Base-by-base conservation (phyloP, 2,329 filamentous ascomycete genomes). In the Fusarium transvaalense region DNA sequence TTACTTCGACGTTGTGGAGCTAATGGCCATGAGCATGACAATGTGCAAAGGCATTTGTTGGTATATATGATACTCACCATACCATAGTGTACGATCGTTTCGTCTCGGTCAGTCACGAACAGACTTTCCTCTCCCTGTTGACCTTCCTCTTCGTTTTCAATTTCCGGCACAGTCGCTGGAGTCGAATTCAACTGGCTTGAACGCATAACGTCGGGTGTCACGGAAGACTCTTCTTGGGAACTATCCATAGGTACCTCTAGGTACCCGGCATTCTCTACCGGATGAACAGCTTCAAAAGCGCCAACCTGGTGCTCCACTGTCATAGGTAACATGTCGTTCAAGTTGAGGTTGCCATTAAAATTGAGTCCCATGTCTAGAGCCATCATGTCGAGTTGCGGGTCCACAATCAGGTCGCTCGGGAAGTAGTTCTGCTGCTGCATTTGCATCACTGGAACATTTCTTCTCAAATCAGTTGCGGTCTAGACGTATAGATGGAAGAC, bases 1-100 rank as follows among this genome's bases (percentile, higher is more conserved):
- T 62, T 2, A 62, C 59, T 42, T 62, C 57, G 12, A 62, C 34
- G 13, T 62, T 62, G 9, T 62, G 59, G 3, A 62, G 57, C 59
- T 62, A 4, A 5, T 1, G 15, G 17, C 2, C 6, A 15, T 47
- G 13, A 54, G 27, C 15, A 19, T 10, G 4, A 7, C 3, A 5
- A 5, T 1, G 3, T 2, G 5, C 0, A 32, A 43, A 1, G n/a
- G n/a, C 0, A 5, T 0, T 15, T 6, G 5, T 51, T 1, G 29
- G 31, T 21, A 3, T 10, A 19, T 10, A 6, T 17, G 5, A 8
- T 15, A 23, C 15, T 7, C 5, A 62, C 59, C 59, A 62, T 62
- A 2, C 59, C 59, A 4, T 62, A 62, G 8, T 62, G 59, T 7
- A 62, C 47, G 3, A 35, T 17, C 0, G 4, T 2, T 0, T 61